Base-by-base conservation (phyloP, 345 rosid genomes). In the Gossypium anomalum region DNA sequence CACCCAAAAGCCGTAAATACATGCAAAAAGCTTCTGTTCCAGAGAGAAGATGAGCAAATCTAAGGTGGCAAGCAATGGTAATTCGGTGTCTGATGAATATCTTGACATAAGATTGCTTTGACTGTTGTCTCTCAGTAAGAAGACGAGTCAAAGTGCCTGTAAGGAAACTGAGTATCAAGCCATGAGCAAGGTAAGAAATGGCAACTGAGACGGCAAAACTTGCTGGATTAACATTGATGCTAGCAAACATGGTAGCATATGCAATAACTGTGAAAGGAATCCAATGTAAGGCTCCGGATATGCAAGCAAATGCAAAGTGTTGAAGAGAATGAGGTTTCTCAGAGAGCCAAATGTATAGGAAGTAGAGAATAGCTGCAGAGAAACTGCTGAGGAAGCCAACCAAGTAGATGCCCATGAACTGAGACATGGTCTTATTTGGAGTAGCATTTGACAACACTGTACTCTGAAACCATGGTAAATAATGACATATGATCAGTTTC, bases 281-380 rank as follows among this genome's bases (percentile, higher is more conserved):
- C 93, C 93, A 89, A 65, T 87, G 91, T 25, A 87, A 85, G 27
- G 89, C 86, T 74, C 93, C 93, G 10, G 77, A 71, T 72, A 87
- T 77, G 81, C 90, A 86, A 60, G 83, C 1, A 59, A 87, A 87
- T 25, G 85, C 62, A 62, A 86, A 82, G 20, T 81, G 81, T 66
- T 78, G 80, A 59, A 79, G 66, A 61, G 93, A 87, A 51, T 80
- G 76, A 53, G 82, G 74, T 20, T 64, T 80, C 67, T 72, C 76
- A 38, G 80, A 77, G 19, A 81, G 53, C 82, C 78, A 66, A 51
- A 82, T 80, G 84, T 81, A 83, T 61, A 86, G 62, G 71, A 82
- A 67, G 79, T 83, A 89, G 53, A 80, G 23, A 17, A 78, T 72
- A 10, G 89, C 90, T 43, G 90, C 86, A 1, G 93, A 85, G 41